Conservation (phyloP, 1,284 basidiomycete genomes). For the Schizophyllum amplum region DNA sequence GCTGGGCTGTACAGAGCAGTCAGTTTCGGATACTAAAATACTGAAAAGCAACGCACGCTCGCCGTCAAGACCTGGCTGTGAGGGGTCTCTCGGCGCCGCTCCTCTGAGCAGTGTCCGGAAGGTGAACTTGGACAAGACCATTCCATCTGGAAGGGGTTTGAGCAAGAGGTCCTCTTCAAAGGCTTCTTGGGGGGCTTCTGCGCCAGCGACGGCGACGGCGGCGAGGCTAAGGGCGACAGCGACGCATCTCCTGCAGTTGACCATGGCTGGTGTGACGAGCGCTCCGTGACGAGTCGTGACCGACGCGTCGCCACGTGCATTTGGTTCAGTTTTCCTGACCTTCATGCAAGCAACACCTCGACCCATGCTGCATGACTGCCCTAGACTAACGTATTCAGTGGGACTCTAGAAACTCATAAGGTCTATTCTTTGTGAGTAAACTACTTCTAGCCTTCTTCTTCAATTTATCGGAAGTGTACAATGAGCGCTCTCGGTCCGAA, state of each 20-base stretch:
- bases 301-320: background rate
- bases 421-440: too few species aligned
- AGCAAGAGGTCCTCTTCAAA: constrained; percentile 71
- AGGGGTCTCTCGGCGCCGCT: constrained; percentile 45
- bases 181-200: constrained; percentile 23
- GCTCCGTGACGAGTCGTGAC: background rate
- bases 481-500: too few species aligned
- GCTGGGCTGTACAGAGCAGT: constrained; percentile 44
- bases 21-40: background rate
- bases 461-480: too few species aligned
- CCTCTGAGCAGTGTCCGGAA: constrained; percentile 64
- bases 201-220: background rate
- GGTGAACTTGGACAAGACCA: constrained; percentile 76
- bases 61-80: constrained; percentile 40
- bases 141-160: constrained; percentile 76
- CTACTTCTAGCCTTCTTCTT: too few species aligned
- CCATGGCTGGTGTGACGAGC: background rate
- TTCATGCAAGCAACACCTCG: background rate
- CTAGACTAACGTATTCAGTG: too few species aligned
- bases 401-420: too few species aligned
- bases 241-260: background rate
- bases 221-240: background rate
- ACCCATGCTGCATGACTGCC: background rate
- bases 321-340: background rate
- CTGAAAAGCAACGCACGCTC: constrained; percentile 30